Percentiles rank a stretch among this genome's conserved stretches.
Conservation (phyloP, 2,329 filamentous ascomycete species). For the Akanthomyces dipterigenus region DNA sequence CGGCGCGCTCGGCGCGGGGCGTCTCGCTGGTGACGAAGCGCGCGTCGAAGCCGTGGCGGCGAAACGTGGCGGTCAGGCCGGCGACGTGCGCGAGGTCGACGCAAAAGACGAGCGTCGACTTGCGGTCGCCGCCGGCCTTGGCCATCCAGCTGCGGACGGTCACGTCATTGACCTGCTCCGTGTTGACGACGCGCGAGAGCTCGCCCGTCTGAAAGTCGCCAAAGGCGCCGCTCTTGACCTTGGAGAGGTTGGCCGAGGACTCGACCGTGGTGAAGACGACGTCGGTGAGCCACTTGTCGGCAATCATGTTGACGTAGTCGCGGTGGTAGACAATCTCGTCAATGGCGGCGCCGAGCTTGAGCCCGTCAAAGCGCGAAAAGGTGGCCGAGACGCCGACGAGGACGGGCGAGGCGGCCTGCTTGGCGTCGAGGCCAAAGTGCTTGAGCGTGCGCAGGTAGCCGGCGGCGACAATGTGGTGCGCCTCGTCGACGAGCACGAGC, state of each 20-base stretch:
- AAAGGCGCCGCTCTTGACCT: slow-evolving; percentile 50
- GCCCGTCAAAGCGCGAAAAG: slow-evolving; percentile 71
- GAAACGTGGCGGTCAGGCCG: slow-evolving; percentile 69
- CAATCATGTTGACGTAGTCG: slow-evolving; percentile 61
- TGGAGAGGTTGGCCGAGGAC: slow-evolving; percentile 71
- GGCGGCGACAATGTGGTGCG: slow-evolving; percentile 87
- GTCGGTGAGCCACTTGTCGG: slow-evolving; percentile 84
- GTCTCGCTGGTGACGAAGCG: slow-evolving; percentile 83
- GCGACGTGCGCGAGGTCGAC: slow-evolving; percentile 81
- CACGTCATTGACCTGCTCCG: slow-evolving; percentile 69
- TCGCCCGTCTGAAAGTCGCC: slow-evolving; percentile 76
- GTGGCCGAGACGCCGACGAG: slow-evolving; percentile 88
- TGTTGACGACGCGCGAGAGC: slow-evolving; percentile 82
- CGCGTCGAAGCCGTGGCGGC: slow-evolving; percentile 71
- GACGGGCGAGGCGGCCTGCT: slow-evolving; percentile 42
- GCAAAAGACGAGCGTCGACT: slow-evolving; percentile 89
- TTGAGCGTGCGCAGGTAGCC: slow-evolving; percentile 68
- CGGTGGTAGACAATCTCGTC: slow-evolving; percentile 97
- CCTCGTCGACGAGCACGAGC: slow-evolving; percentile 88
- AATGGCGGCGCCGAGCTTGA: slow-evolving; percentile 75
- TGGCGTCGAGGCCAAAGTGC: slow-evolving; percentile 66
- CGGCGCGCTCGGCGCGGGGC: slow-evolving; percentile 56
- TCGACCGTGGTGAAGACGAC: slow-evolving; percentile 92
- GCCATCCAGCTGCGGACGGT: slow-evolving; percentile 81
- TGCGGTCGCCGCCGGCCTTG: slow-evolving; percentile 59